Evolutionary conservation across 1,139 yeast genomes (phyloP).

Genomic region (Debaryomyces singareniensis): DNA sequence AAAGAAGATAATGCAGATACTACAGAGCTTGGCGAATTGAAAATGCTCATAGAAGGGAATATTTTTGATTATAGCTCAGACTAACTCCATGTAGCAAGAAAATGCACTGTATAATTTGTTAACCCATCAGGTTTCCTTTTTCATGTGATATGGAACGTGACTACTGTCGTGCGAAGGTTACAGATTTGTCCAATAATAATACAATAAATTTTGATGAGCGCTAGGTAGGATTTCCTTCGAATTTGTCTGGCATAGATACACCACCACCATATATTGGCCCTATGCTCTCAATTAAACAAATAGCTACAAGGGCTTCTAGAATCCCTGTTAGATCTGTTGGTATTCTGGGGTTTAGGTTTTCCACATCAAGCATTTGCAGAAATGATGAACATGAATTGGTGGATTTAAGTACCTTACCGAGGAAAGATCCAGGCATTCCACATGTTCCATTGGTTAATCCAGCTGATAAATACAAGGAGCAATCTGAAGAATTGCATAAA

Average conservation of each 20-base stretch:
- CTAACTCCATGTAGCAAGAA: no score
- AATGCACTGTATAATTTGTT: no score
- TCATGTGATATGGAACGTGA: no score
- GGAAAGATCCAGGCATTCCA: constrained; percentile 28
- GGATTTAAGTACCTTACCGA: constrained; percentile 33
- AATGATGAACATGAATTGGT: constrained; percentile 25
- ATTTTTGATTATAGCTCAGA: no score
- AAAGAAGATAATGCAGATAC: no score
- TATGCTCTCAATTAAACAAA: not conserved
- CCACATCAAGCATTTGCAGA: not conserved
- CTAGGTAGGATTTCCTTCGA: no score
- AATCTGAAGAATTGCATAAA: constrained; percentile 69
- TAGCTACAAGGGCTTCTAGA: not conserved
- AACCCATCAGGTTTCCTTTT: no score
- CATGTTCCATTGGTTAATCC: constrained; percentile 69
- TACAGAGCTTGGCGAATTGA: no score
- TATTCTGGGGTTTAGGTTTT: not conserved
- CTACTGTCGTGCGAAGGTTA: not conserved
- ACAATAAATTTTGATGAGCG: not conserved
- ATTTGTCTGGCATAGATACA: no score
- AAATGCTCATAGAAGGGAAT: no score
- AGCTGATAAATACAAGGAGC: constrained; percentile 66
- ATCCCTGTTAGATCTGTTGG: not conserved
- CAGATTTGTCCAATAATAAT: not conserved
- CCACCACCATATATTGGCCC: no score